Evolutionary conservation across 208 protist species (phyloP).

Genomic region (Acanthamoeba lenticulata): DNA sequence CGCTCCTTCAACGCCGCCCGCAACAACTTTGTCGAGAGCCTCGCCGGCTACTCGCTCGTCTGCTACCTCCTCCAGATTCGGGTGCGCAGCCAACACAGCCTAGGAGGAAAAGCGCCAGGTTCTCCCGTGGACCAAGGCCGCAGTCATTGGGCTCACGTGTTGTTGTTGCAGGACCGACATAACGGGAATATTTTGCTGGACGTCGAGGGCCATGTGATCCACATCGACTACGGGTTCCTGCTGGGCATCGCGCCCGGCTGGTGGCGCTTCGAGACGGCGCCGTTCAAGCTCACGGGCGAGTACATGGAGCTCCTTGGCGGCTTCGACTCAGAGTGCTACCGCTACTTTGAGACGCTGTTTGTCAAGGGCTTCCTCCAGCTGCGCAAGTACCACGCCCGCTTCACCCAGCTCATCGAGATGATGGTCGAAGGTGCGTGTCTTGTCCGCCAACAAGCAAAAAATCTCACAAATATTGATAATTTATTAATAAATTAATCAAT

Average conservation of each 20-base stretch:
- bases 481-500: neutral
- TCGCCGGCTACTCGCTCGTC: constrained; percentile 63
- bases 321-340: constrained; percentile 46
- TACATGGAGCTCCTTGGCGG: constrained; percentile 68
- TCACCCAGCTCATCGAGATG: constrained; percentile 59
- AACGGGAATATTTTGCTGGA: constrained; percentile 80
- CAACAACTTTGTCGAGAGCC: constrained; percentile 72
- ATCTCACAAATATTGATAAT: neutral
- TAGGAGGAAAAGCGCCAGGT: neutral
- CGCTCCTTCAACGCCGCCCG: neutral
- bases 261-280: constrained; percentile 66
- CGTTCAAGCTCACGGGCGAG: constrained; percentile 69
- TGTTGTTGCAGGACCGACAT: constrained; percentile 45
- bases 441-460: no score
- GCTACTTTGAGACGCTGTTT: neutral
- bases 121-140: no score
- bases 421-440: constrained; percentile 49
- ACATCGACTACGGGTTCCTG: constrained; percentile 84
- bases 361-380: constrained; percentile 57
- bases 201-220: constrained; percentile 73
- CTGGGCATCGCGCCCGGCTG: constrained; percentile 59
- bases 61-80: constrained; percentile 67
- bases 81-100: neutral
- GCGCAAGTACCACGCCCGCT: constrained; percentile 34
- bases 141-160: neutral